Evolutionary conservation across 73 alveolate genomes (phyloP), one percentile per base, ranked within the genome.

Genomic region (Effrenium voratum): DNA sequence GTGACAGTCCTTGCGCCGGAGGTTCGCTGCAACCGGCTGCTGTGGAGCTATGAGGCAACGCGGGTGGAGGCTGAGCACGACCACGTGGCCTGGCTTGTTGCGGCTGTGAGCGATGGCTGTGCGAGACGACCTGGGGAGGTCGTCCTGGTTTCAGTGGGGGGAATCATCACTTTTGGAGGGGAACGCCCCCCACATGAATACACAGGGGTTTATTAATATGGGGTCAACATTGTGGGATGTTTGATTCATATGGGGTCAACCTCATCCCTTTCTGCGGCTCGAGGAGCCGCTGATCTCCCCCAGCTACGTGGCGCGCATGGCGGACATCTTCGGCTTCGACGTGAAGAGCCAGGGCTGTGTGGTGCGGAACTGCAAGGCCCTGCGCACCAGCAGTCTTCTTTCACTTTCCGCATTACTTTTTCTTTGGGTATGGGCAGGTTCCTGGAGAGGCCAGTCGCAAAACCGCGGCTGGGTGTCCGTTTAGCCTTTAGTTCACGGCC

Each of bases 201-300:
- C 68, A 55, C 68, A 12, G 30, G 12, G 68, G 68, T 55, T 55
- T 12, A 22, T 55, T 55, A 22, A 15, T 55, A 15, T 55, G 68
- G 68, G 68, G 68, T 15, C 22, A 22, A 55, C 12, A 15, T 55
- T 15, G 30, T 55, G 22, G 30, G 22, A 15, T 15, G 68, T 55
- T 55, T 22, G n/a, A 57, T 30, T 30, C 72, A 0, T 57, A 30
- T 22, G 28, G 28, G 28, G 22, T 55, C 12, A 55, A 55, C 68
- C 68, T 55, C 68, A 15, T 55, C 82, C 16, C 55, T 63, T 38
- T 15, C 60, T 2, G 3, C 45, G 38, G 3, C 8, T 44, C 4
- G n/a, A 81, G 97, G 97, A 90, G 44, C 97, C 97, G n/a, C 66
- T 92, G 80, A 72, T 92, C 41, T 92, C 92, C 46, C 98, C 98